These are phyloP conservation scores for Benincasa hispida DNA, from an alignment of 306 rosid genomes.

Conservation along the genomic window DNA sequence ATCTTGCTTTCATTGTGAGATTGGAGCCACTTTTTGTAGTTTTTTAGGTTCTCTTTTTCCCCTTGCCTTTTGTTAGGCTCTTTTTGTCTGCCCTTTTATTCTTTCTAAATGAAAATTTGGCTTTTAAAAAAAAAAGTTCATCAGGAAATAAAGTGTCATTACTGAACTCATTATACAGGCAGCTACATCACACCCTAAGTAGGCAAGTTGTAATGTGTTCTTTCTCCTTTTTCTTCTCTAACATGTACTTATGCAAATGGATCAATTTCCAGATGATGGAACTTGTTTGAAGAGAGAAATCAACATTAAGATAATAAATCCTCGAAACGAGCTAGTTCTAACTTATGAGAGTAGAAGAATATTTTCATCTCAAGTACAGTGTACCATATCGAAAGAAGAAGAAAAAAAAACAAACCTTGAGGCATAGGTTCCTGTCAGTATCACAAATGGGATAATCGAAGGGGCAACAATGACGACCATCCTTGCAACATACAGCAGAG, in stretches of 20 bases:
- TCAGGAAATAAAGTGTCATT: too few relatives aligned
- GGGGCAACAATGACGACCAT: slow-evolving; percentile 62
- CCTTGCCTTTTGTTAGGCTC: too few relatives aligned
- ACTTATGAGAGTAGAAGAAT: not conserved
- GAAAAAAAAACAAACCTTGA: slow-evolving; percentile 41
- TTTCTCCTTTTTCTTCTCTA: not conserved
- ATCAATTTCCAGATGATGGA: not conserved
- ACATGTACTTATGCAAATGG: not conserved
- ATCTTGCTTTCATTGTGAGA: too few relatives aligned
- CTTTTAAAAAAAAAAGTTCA: too few relatives aligned
- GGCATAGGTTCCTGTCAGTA: slow-evolving; percentile 33
- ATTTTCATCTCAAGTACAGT: not conserved
- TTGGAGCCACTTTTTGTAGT: too few relatives aligned
- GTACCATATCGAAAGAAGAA: not conserved
- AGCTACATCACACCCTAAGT: not conserved
- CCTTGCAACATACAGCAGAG: slow-evolving; percentile 75
- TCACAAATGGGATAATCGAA: slow-evolving; percentile 67
- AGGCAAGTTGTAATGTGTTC: not conserved
- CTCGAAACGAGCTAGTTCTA: not conserved
- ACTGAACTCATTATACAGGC: not conserved
- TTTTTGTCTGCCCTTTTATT: too few relatives aligned
- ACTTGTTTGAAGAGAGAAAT: not conserved
- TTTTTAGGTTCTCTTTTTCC: too few relatives aligned
- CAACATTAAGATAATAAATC: not conserved
- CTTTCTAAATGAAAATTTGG: too few relatives aligned